Conservation (phyloP, 805 yeast genomes). For the Candida insectorum region DNA sequence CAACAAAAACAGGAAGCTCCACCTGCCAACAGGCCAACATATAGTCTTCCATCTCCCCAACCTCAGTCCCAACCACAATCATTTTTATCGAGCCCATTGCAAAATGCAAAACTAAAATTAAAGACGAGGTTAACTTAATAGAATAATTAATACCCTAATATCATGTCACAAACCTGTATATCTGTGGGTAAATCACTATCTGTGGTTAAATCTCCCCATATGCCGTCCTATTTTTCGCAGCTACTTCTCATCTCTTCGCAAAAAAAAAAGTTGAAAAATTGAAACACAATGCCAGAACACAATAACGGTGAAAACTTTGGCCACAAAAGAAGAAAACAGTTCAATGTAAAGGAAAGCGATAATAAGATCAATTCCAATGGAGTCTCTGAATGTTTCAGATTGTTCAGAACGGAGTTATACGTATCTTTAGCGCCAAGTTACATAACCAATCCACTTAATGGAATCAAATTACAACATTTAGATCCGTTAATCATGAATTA, state of each 20-base stretch:
- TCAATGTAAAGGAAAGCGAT: constrained; percentile 20
- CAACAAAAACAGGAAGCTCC: constrained; percentile 6
- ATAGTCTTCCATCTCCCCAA: too few relatives aligned
- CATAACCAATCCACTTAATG: constrained; percentile 64
- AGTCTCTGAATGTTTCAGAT: constrained; percentile 66
- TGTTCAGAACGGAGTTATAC: constrained; percentile 59
- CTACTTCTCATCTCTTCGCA: constrained; percentile 6
- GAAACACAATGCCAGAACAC: constrained; percentile 1
- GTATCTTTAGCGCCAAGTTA: constrained; percentile 87
- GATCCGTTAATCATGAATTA: constrained; percentile 88
- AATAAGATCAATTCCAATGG: constrained; percentile 43
- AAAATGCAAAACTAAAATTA: constrained; percentile 17
- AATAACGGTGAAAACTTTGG: neutral
- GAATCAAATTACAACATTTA: constrained; percentile 82
- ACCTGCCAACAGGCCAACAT: neutral
- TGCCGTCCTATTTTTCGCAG: too few relatives aligned
- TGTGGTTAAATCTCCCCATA: too few relatives aligned
- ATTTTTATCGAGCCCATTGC: constrained; percentile 3
- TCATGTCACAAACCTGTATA: neutral
- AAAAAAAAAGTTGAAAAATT: constrained; percentile 4
- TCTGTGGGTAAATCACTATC: too few relatives aligned
- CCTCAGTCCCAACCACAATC: constrained; percentile 1
- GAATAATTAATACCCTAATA: neutral
- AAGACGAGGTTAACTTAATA: constrained; percentile 16
- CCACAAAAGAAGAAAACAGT: constrained; percentile 6